Conservation (phyloP, 306 rosid genomes). For the Datisca glomerata region DNA sequence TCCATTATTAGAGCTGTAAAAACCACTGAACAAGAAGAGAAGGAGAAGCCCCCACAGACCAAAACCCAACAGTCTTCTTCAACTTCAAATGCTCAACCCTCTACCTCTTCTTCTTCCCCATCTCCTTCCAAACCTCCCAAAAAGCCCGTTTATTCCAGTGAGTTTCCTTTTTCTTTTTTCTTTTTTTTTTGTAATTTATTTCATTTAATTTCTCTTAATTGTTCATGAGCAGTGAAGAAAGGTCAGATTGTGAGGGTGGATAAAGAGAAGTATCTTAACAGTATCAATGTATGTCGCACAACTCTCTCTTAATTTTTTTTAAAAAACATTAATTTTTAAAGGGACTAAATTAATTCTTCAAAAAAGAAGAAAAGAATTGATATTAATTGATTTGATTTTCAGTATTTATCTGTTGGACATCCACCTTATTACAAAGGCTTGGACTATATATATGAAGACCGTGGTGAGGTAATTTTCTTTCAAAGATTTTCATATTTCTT, state of each 20-base stretch:
- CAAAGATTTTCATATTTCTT: neutral
- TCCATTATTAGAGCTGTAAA: constrained; percentile 42
- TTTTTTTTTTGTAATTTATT: neutral
- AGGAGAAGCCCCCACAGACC: constrained; percentile 21
- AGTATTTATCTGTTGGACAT: constrained; percentile 95
- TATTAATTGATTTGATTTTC: constrained; percentile 9
- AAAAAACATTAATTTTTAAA: neutral
- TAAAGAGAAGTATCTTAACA: constrained; percentile 82
- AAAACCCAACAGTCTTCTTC: constrained; percentile 34
- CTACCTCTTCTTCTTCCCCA: constrained; percentile 17
- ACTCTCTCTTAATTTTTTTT: neutral
- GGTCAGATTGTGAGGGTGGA: constrained; percentile 97
- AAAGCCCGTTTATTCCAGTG: constrained; percentile 83
- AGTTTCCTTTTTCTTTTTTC: constrained; percentile 13
- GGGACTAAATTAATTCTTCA: neutral
- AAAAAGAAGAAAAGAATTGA: neutral
- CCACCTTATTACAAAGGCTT: constrained; percentile 94
- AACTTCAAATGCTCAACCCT: constrained; percentile 47
- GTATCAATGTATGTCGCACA: constrained; percentile 50
- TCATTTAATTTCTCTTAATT: no score
- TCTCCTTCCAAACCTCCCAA: constrained; percentile 41
- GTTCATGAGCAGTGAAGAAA: constrained; percentile 99
- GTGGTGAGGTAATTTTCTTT: constrained; percentile 78
- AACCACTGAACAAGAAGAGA: constrained; percentile 40
- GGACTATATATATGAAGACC: constrained; percentile 92